A percentile compares a stretch with the other conserved stretches of the same genome.
Conservation (phyloP, 2,329 filamentous ascomycete genomes). For the Aureobasidium leucospermi region DNA sequence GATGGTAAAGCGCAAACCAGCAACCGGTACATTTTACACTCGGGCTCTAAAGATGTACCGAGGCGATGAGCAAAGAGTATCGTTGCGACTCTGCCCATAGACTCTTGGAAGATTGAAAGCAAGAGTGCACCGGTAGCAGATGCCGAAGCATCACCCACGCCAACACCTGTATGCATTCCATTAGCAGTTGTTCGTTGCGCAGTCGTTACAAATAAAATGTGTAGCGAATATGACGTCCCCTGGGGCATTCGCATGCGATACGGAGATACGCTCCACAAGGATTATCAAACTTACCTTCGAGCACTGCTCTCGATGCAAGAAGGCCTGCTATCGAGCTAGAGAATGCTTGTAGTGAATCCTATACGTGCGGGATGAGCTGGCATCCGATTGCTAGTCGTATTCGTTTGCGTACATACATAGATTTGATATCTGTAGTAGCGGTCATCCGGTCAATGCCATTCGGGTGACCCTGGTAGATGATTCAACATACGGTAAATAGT, state of each 20-base stretch:
- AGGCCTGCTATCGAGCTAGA: constrained; percentile 74
- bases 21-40: constrained; percentile 84
- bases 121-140: constrained; percentile 75
- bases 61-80: constrained; percentile 79
- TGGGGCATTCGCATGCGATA: neutral
- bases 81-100: constrained; percentile 71
- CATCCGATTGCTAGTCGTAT: neutral
- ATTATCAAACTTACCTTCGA: constrained; percentile 49
- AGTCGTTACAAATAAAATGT: neutral
- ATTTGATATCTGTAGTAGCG: constrained; percentile 52
- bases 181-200: neutral
- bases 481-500: constrained; percentile 65
- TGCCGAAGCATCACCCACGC: constrained; percentile 72
- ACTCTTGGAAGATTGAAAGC: constrained; percentile 75
- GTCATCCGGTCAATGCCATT: neutral
- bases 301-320: constrained; percentile 72
- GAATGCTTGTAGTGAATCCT: constrained; percentile 77
- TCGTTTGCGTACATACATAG: constrained; percentile 43
- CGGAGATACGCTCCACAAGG: neutral
- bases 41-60: constrained; percentile 75
- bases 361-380: constrained; percentile 4
- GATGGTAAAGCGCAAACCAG: constrained; percentile 31
- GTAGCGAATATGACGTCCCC: neutral
- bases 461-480: neutral
- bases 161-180: constrained; percentile 49